Percentiles rank a stretch among this genome's conserved stretches.
These are phyloP conservation scores for Triadica sebifera DNA, from an alignment of 345 rosid genomes.

Conservation along the genomic window DNA sequence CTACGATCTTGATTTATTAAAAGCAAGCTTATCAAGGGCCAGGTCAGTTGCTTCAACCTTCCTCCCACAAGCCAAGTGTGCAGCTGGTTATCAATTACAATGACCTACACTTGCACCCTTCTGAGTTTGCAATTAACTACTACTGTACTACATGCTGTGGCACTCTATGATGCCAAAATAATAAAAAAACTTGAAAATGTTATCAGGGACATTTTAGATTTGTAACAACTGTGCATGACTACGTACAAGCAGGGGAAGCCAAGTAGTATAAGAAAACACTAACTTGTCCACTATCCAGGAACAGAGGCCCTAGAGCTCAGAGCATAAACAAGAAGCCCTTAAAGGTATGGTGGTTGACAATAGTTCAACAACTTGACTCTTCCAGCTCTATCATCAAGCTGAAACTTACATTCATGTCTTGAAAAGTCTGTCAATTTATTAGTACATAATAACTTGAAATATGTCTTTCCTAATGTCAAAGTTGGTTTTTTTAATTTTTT, in stretches of 20 bases:
- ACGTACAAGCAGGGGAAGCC: background rate
- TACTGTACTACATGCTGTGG: background rate
- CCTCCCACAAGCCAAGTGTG: background rate
- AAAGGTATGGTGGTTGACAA: background rate
- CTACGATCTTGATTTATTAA: background rate
- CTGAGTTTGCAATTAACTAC: background rate
- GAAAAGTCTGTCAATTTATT: background rate
- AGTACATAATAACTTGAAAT: background rate
- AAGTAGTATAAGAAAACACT: background rate
- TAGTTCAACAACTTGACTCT: background rate
- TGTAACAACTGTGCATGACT: background rate
- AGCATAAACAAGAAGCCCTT: background rate
- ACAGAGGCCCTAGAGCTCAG: background rate
- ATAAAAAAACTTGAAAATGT: background rate
- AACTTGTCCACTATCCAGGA: background rate
- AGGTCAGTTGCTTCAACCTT: too few species aligned
- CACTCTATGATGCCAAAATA: background rate
- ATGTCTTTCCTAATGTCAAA: background rate
- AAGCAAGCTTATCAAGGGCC: too few species aligned
- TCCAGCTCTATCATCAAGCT: conserved; percentile 1
- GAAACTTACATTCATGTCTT: background rate
- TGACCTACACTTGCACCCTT: background rate
- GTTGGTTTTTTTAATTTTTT: too few species aligned
- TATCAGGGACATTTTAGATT: background rate
- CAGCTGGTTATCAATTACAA: background rate